Evolutionary conservation across 208 protist genomes (phyloP), one percentile per base, ranked within the genome.

Genomic region (Vickermania spadyakhi): DNA sequence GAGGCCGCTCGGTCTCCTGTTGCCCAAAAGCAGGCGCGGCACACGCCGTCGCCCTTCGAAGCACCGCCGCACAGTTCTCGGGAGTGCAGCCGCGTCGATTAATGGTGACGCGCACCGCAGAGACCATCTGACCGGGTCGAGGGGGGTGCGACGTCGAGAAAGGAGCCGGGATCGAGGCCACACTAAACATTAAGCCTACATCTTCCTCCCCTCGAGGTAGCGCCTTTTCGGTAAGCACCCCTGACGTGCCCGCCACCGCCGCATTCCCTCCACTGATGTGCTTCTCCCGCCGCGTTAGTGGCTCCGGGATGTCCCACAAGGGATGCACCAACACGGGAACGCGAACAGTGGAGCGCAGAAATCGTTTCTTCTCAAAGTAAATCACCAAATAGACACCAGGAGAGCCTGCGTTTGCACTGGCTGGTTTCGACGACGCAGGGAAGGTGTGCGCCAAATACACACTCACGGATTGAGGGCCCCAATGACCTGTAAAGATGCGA

Each of bases 271-370:
- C 7, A 18, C 11, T 45, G 36, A 18, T 7, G 11, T 45, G 7
- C 36, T 45, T 45, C 11, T 7, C 36, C 36, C 18, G 7, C 11
- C 18, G 36, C 36, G 18, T 18, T 18, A 45, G 36, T 18, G 36
- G 36, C 36, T 45, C 36, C 18, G 36, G 36, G 36, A 45, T 45
- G 42, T 58, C 57, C 25, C 73, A 73, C 22, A 94, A 55, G 23
- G 88, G 88, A 68, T 94, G 88, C 31, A 94, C 80, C 18, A 91
- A 31, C 75, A 86, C 81, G 52, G 82, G 76, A 22, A 68, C 68
- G 2, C 62, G 70, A 4, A 66, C 67, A 41, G 69, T 69, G 57
- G 70, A 64, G 42, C 77, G 65, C 28, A 92, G 66, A 0, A 59
- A 56, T 22, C 71, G 56, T 28, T 67, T 77, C 69, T 75, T 77